Conservation (phyloP, 108 stramenopile species). For the Nitzschia palea region DNA sequence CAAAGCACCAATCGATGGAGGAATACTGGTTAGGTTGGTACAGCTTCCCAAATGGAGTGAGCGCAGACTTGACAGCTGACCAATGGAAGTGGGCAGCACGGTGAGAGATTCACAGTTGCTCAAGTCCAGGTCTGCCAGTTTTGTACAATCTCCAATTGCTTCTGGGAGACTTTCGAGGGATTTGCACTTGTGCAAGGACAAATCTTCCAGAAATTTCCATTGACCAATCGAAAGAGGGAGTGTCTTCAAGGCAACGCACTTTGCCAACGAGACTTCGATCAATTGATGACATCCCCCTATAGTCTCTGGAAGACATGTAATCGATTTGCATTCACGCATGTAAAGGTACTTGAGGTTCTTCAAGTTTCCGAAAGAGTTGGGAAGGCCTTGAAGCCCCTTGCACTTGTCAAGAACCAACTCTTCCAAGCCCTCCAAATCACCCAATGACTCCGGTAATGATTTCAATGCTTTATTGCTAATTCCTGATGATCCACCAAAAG, state of each 20-base stretch:
- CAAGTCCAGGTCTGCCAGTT: constrained; percentile 27
- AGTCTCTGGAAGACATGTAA: constrained; percentile 32
- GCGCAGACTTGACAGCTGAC: constrained; percentile 18
- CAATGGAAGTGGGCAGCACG: constrained; percentile 27
- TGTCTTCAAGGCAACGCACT: constrained; percentile 35
- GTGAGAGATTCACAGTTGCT: constrained; percentile 25
- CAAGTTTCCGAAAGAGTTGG: constrained; percentile 36
- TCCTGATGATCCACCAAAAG: constrained; percentile 35
- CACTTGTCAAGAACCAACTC: constrained; percentile 48
- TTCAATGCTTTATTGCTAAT: constrained; percentile 35
- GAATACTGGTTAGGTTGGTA: constrained; percentile 31
- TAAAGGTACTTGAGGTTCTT: constrained; percentile 25
- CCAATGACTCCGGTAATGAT: constrained; percentile 26
- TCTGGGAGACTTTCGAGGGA: constrained; percentile 29
- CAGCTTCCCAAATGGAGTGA: constrained; percentile 42
- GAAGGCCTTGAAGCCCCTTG: constrained; percentile 41
- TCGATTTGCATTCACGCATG: constrained; percentile 50
- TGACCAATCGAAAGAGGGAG: constrained; percentile 36
- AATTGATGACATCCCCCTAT: constrained; percentile 35
- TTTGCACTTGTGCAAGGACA: constrained; percentile 55
- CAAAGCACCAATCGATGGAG: constrained; percentile 31
- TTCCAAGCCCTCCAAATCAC: constrained; percentile 25
- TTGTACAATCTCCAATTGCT: constrained; percentile 17
- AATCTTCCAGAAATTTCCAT: constrained; percentile 40
- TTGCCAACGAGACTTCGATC: constrained; percentile 36